Conservation (phyloP, 2,329 filamentous ascomycete species). For the Camillea tinctor region DNA sequence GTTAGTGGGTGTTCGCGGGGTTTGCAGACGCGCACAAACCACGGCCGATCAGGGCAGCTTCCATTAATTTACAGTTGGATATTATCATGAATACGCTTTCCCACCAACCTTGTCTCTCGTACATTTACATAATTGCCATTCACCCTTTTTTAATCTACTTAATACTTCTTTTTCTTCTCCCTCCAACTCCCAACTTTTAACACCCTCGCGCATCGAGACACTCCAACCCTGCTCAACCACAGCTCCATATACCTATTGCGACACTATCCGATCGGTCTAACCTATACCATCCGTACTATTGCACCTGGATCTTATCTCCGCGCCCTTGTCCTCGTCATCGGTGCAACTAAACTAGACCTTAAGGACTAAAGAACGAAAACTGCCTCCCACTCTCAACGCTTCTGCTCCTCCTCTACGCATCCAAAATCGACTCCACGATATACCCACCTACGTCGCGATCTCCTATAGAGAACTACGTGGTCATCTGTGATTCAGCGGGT, state of each 20-base stretch:
- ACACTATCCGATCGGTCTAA: background rate
- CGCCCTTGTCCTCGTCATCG: slow-evolving; percentile 4
- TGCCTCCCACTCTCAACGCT: background rate
- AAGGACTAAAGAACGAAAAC: background rate
- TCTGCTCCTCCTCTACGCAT: background rate
- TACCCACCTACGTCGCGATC: background rate
- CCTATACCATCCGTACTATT: slow-evolving; percentile 1
- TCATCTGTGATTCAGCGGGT: slow-evolving; percentile 3
- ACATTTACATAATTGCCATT: background rate
- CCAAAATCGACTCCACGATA: background rate
- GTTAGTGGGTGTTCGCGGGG: slow-evolving; percentile 13
- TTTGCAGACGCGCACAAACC: slow-evolving; percentile 10
- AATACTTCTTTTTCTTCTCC: background rate
- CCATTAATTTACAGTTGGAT: background rate
- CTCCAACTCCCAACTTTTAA: background rate
- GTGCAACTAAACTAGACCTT: background rate
- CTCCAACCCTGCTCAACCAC: background rate
- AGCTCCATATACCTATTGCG: background rate
- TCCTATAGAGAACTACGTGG: slow-evolving; percentile 3
- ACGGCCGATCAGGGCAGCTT: slow-evolving; percentile 4
- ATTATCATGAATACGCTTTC: background rate
- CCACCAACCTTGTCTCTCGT: slow-evolving; percentile 10
- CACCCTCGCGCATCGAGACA: background rate
- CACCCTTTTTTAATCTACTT: background rate
- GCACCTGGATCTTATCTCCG: slow-evolving; percentile 13